Base-by-base conservation (phyloP, 257 asterid species). In the Penstemon barbatus region DNA sequence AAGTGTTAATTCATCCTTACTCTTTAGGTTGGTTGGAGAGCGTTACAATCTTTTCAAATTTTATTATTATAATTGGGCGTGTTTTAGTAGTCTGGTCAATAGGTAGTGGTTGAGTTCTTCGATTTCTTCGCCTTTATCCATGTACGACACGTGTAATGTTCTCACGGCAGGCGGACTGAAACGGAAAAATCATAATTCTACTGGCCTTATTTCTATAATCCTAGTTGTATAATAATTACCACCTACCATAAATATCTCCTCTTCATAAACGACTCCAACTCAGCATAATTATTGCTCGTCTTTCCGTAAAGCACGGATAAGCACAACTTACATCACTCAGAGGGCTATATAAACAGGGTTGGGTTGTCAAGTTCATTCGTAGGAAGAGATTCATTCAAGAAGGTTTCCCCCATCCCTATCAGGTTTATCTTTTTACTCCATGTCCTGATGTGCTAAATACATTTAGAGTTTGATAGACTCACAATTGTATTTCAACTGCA, bases 181-280 rank as follows among this genome's bases (percentile, higher is more conserved):
- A 61, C 12, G 15, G 51, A 42, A 71, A 75, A 59, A n/a, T 53
- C 77, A 61, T 50, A 68, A 51, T 46, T 57, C 64, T 67, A 71
- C 73, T 43, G 57, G 50, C 57, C 77, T 49, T 56, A 69, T 76
- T 74, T 64, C 72, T 46, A 51, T 64, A 63, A 70, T 58, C 69
- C 36, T 42, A 49, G 48, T 45, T 61, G 57, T 44, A 56, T 79
- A 77, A 73, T 80, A 74, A 75, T 71, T 75, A 37, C 76, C 38
- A 77, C 85, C 79, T 77, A 68, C 82, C 71, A 78, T 63, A 80
- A 4, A 44, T 25, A n/a, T 8, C 3, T 11, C 15, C 50, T 41
- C 65, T 60, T 40, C 44, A 12, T 2, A 63, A 5, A 9, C 13
- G 49, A 11, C 57, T n/a, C 50, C 25, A 1, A 19, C 68, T 63